Base-by-base conservation (phyloP, 805 yeast genomes). In the Hanseniaspora jakobsenii region DNA sequence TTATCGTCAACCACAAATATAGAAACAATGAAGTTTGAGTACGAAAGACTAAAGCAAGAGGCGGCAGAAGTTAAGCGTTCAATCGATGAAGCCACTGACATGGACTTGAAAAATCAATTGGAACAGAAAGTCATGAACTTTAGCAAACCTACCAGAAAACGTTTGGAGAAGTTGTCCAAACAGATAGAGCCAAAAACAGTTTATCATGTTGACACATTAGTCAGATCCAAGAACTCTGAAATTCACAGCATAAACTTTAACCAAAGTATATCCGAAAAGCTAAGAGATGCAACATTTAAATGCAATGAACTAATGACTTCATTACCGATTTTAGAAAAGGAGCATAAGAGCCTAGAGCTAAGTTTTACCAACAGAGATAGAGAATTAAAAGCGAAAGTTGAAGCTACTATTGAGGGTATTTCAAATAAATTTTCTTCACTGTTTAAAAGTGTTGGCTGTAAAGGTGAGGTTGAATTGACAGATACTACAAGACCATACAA, bases 401-500 rank as follows among this genome's bases (percentile, higher is more conserved):
- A 71, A 3, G 53, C 52, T 2, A 65, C 82, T 36, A 73, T 83
- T 0, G 50, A 51, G 2, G 59, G 63, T 23, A 78, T 87, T 4
- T 78, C 93, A 1, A 50, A 53, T 2, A 75, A 77, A 45, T 91
- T 87, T 61, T 64, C 80, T 12, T 64, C 66, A 18, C 71, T 81
- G 40, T 84, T 91, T 58, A 65, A 68, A 4, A 66, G 73, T 8
- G 86, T 86, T 26, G 94, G 94, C 2, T 81, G 89, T 59, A 85
- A 78, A 21, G 98, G 98, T n/a, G 76, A 73, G 51, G 84, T 91
- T 4, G 58, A 61, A 29, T 65, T 86, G 32, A 68, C 71, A 10
- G 69, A 69, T 28, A 69, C 67, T 27, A 69, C 66, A 17, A 28
- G 27, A 16, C 73, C 69, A 2, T 84, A 65, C 55, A 65, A 70